A percentile compares a stretch with the other conserved stretches of the same genome.
phyloP scores from a whole-genome alignment of 1,284 basidiomycete genomes.

The Trichosporon inkin region DNA sequence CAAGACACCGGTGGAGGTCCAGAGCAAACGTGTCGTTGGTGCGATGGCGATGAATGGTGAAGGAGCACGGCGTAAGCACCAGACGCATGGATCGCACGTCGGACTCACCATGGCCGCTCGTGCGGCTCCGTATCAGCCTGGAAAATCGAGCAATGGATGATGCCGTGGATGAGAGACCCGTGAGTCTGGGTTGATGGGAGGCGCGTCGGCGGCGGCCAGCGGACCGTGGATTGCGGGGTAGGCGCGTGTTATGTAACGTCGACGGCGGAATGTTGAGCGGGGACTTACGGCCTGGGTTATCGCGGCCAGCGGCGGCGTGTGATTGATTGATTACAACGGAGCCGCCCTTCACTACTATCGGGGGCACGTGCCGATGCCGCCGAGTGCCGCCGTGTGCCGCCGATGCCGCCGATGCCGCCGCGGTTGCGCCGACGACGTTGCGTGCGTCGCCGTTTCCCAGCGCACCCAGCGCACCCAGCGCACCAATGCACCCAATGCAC shows the following conservation, averaged over 20 bases:
- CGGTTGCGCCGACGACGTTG: too few species aligned
- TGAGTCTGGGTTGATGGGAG: not conserved
- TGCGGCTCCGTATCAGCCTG: not conserved
- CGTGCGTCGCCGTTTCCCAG: too few species aligned
- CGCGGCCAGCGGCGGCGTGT: too few species aligned
- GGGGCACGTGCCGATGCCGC: not conserved
- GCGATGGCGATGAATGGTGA: not conserved
- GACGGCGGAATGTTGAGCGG: too few species aligned
- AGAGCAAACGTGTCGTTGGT: not conserved
- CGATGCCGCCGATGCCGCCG: too few species aligned
- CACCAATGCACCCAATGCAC: not conserved
- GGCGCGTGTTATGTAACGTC: slow-evolving; percentile 2
- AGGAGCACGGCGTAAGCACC: not conserved
- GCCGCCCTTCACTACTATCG: not conserved
- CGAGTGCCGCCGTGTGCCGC: too few species aligned
- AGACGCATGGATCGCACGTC: too few species aligned
- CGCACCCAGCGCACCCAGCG: too few species aligned
- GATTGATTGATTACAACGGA: not conserved
- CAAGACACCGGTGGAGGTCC: not conserved
- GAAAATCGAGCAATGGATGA: not conserved
- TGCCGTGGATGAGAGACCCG: not conserved
- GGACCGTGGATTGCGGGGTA: not conserved
- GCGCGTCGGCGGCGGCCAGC: not conserved
- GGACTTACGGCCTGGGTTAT: too few species aligned
- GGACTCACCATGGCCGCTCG: slow-evolving; percentile 11